These are phyloP conservation scores for Chlamydomonas sp. DNA, from an alignment of 139 green algal species.

Conservation along the genomic window DNA sequence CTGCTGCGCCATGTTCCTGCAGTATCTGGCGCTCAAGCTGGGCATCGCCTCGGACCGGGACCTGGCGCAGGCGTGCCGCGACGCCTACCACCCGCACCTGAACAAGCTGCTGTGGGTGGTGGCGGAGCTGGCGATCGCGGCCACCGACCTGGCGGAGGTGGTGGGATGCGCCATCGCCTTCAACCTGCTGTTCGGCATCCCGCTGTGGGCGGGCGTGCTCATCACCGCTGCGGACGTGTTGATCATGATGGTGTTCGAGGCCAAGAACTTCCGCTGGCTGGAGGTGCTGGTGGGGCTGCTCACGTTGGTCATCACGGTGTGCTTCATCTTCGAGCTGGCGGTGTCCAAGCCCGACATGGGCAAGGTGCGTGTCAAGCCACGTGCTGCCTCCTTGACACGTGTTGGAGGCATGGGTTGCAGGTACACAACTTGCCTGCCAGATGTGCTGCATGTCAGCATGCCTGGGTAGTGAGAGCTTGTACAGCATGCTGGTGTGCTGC, in stretches of 20 bases:
- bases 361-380: not conserved
- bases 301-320: conserved; percentile 31
- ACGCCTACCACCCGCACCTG: conserved; percentile 57
- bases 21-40: conserved; percentile 65
- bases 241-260: conserved; percentile 44
- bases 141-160: conserved; percentile 69
- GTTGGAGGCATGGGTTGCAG: not conserved
- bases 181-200: conserved; percentile 57
- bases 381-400: no score
- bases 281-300: conserved; percentile 46
- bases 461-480: no score
- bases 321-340: conserved; percentile 67
- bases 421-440: not conserved
- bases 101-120: conserved; percentile 64
- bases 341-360: conserved; percentile 56
- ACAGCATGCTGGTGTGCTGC: no score
- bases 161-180: conserved; percentile 60
- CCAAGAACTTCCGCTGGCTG: conserved; percentile 48
- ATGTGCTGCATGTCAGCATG: no score
- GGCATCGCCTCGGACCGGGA: conserved; percentile 62
- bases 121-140: conserved; percentile 70
- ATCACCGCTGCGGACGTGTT: conserved; percentile 59
- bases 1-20: conserved; percentile 66
- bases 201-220: conserved; percentile 59
- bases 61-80: conserved; percentile 66